These are phyloP conservation scores for Asterochloris erici DNA, from an alignment of 139 green algal genomes.

Conservation along the genomic window DNA sequence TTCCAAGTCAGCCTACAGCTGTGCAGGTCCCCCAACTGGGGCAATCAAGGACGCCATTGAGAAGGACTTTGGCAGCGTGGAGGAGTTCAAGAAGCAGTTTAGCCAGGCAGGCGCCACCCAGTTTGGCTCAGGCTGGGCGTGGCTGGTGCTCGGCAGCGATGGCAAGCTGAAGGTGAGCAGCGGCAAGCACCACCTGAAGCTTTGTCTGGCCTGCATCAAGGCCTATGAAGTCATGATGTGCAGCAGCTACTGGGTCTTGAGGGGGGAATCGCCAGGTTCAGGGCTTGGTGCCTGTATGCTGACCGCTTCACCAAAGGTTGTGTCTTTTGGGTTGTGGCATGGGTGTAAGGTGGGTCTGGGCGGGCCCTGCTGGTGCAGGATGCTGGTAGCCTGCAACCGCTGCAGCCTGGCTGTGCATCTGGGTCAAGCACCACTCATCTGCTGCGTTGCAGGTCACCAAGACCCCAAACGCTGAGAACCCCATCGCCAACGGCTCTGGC, in stretches of 20 bases:
- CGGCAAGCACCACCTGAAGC: too few relatives aligned
- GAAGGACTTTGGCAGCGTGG: constrained; percentile 81
- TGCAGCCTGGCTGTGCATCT: too few relatives aligned
- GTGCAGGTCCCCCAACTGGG: constrained; percentile 61
- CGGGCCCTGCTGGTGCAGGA: too few relatives aligned
- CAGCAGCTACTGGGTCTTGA: too few relatives aligned
- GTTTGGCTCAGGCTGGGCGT: constrained; percentile 93
- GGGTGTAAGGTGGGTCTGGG: too few relatives aligned
- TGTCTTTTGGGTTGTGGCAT: too few relatives aligned
- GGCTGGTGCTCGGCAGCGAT: constrained; percentile 69
- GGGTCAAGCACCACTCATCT: background rate
- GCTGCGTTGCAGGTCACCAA: constrained; percentile 56
- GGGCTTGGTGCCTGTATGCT: too few relatives aligned
- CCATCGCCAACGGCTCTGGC: constrained; percentile 61
- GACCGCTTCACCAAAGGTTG: too few relatives aligned
- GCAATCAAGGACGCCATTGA: constrained; percentile 78
- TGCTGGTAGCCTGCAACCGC: too few relatives aligned
- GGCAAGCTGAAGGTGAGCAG: constrained; percentile 69
- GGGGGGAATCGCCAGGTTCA: too few relatives aligned
- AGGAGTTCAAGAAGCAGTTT: constrained; percentile 88
- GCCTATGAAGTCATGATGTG: too few relatives aligned
- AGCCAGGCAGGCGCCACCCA: constrained; percentile 76
- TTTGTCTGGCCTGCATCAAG: background rate
- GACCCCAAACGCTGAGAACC: constrained; percentile 91
- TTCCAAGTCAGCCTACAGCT: too few relatives aligned